A percentile compares a stretch with the other conserved stretches of the same genome.
These are phyloP conservation scores for Daldinia sp. DNA, from an alignment of 2,329 filamentous ascomycete genomes.

Conservation along the genomic window DNA sequence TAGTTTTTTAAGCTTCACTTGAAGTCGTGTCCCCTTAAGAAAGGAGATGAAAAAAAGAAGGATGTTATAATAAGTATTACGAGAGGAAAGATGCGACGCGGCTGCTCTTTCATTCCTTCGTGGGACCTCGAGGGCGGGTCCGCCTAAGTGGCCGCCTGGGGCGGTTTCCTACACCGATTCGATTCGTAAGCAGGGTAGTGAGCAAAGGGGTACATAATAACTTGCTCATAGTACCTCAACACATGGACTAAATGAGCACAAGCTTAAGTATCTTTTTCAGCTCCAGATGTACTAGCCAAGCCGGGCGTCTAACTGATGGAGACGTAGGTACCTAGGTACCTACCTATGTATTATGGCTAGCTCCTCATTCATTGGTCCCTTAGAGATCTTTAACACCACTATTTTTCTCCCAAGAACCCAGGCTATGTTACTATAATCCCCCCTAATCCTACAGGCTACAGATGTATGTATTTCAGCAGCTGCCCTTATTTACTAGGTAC, in stretches of 20 bases:
- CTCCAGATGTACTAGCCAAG: background rate
- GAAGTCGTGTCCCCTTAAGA: background rate
- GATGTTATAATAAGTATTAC: background rate
- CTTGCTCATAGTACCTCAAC: background rate
- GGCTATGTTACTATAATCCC: too few species aligned
- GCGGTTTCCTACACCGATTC: slow-evolving; percentile 21
- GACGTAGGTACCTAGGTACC: too few species aligned
- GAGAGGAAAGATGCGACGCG: background rate
- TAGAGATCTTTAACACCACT: background rate
- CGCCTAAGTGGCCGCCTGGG: too few species aligned
- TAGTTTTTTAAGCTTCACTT: background rate
- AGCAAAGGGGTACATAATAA: background rate
- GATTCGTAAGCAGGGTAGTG: slow-evolving; percentile 7
- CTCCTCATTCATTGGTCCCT: background rate
- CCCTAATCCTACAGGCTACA: too few species aligned
- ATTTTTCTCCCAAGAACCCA: too few species aligned
- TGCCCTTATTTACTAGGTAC: background rate
- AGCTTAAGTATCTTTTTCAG: background rate
- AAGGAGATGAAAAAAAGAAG: too few species aligned
- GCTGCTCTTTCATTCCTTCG: background rate
- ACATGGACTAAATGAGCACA: background rate
- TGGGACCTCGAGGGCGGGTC: background rate
- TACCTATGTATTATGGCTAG: background rate
- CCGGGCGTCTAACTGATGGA: background rate
- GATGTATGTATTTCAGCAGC: background rate